phyloP scores from a whole-genome alignment of 108 stramenopile genomes.

The Tribonema minus region DNA sequence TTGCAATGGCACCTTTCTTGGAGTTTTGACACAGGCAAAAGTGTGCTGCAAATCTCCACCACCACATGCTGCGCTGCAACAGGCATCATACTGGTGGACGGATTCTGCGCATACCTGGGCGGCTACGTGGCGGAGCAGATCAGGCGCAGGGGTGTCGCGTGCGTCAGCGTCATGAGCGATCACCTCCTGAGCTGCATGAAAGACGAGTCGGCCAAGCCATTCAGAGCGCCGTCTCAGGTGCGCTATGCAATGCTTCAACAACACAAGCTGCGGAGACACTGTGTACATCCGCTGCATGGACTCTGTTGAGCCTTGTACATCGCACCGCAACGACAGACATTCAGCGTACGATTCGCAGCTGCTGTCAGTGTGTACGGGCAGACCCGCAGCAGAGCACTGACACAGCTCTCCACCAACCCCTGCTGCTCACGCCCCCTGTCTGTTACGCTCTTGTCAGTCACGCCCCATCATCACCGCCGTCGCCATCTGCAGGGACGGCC shows the following conservation, averaged over 20 bases:
- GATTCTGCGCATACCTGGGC: conserved; percentile 41
- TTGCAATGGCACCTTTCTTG: not conserved
- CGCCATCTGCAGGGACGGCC: too few species aligned
- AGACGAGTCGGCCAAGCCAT: not conserved
- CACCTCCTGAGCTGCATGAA: not conserved
- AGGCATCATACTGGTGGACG: conserved; percentile 36
- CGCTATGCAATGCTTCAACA: not conserved
- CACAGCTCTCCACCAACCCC: too few species aligned
- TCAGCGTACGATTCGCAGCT: too few species aligned
- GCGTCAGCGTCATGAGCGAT: not conserved
- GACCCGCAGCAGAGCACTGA: too few species aligned
- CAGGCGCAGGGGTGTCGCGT: not conserved
- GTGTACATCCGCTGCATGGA: not conserved
- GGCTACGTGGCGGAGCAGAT: conserved; percentile 28
- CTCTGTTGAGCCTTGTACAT: not conserved
- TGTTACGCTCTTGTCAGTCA: too few species aligned
- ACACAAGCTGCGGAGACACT: not conserved
- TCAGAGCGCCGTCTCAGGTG: not conserved
- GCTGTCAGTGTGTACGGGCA: too few species aligned
- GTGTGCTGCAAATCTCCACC: too few species aligned
- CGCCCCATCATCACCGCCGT: too few species aligned
- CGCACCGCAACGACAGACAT: too few species aligned
- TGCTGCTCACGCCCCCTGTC: too few species aligned
- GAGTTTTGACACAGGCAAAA: too few species aligned
- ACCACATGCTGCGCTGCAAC: not conserved